phyloP scores from a whole-genome alignment of 768 basidiomycete species.

The Lactarius sp. region DNA sequence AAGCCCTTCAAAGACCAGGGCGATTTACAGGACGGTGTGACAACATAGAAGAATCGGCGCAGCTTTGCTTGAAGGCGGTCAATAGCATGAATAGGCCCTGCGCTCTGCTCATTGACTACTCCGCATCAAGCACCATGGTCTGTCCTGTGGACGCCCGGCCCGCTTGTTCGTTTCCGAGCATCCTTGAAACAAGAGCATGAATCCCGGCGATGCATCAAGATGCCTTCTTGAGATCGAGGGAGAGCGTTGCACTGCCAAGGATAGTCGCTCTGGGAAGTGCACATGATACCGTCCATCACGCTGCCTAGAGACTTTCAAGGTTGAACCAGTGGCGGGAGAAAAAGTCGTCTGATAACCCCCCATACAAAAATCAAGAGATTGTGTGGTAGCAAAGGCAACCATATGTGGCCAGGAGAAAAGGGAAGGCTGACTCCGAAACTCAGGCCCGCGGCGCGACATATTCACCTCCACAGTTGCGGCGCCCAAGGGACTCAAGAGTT shows the following conservation, averaged over 20 bases:
- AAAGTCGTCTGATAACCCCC: background rate
- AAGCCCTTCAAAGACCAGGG: background rate
- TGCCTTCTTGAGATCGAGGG: background rate
- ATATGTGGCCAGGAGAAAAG: background rate
- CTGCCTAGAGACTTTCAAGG: background rate
- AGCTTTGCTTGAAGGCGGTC: conserved; percentile 1
- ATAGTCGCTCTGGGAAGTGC: background rate
- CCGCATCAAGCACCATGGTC: background rate
- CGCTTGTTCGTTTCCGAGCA: conserved; percentile 1
- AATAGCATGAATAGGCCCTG: background rate
- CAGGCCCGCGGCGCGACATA: background rate
- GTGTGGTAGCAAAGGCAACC: background rate
- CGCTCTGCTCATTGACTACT: background rate
- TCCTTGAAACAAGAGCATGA: background rate
- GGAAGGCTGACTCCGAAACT: background rate
- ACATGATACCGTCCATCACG: background rate
- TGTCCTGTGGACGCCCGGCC: background rate
- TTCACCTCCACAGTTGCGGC: background rate
- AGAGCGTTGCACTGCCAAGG: background rate
- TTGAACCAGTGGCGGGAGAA: background rate
- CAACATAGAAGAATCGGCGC: background rate
- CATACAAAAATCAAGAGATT: background rate
- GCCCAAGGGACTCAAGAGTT: background rate
- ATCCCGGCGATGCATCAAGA: background rate
- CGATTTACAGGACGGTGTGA: background rate